Evolutionary conservation across 176 grass and related monocot species (phyloP).

Genomic region (Oryza officinalis): DNA sequence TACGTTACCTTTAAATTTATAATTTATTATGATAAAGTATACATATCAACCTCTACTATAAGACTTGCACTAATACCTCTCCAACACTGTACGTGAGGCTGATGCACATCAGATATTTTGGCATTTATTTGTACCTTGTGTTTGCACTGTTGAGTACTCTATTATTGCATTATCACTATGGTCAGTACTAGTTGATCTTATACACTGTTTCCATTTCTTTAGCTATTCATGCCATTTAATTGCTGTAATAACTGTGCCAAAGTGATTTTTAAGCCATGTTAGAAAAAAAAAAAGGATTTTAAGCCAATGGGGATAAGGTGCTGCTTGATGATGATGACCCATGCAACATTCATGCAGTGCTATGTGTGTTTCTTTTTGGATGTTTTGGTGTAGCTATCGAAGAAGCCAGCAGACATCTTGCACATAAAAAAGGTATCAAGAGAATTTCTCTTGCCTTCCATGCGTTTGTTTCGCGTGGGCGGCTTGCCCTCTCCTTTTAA

Average conservation of each 20-base stretch:
- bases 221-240: neutral
- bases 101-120: neutral
- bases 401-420: neutral
- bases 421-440: neutral
- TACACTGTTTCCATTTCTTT: neutral
- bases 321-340: neutral
- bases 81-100: neutral
- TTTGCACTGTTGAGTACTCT: neutral
- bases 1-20: too few relatives aligned
- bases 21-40: too few relatives aligned
- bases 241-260: neutral
- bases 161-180: neutral
- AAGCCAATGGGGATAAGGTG: neutral
- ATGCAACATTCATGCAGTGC: neutral
- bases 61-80: too few relatives aligned
- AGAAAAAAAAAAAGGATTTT: neutral
- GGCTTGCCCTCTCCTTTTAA: neutral
- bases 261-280: neutral
- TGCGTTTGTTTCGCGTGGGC: conserved; percentile 17
- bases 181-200: neutral
- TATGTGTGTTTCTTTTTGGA: neutral
- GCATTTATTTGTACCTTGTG: neutral
- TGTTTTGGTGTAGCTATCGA: neutral
- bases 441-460: neutral
- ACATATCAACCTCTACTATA: too few relatives aligned